Evolutionary conservation across 176 grass and related monocot genomes (phyloP).

Genomic region (Eremochloa ophiuroides): DNA sequence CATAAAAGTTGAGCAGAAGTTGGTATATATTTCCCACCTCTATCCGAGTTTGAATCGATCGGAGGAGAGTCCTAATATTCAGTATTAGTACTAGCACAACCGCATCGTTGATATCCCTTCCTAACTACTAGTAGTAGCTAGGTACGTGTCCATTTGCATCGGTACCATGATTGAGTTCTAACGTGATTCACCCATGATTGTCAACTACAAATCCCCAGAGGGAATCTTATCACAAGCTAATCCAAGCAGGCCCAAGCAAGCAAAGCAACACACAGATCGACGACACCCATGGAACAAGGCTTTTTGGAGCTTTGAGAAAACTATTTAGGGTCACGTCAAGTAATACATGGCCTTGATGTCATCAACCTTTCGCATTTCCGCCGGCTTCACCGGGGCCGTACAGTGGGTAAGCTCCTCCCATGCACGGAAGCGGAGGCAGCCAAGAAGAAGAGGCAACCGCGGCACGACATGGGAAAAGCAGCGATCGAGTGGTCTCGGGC

Average conservation of each 20-base stretch:
- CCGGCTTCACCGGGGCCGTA: not conserved
- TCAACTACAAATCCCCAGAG: not conserved
- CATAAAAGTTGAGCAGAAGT: too few relatives aligned
- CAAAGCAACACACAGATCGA: not conserved
- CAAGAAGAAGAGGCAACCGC: not conserved
- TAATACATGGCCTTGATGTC: not conserved
- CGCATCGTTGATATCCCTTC: too few relatives aligned
- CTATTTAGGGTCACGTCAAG: not conserved
- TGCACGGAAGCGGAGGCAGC: not conserved
- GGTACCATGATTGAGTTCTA: too few relatives aligned
- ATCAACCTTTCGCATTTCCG: not conserved
- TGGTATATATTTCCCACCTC: too few relatives aligned
- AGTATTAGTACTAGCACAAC: too few relatives aligned
- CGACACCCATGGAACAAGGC: not conserved
- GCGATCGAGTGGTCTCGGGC: slow-evolving; percentile 26
- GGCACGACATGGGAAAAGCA: slow-evolving; percentile 2
- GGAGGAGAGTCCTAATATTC: too few relatives aligned
- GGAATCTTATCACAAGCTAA: not conserved
- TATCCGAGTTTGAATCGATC: too few relatives aligned
- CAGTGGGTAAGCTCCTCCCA: not conserved
- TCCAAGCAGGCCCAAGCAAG: not conserved
- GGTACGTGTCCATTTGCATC: too few relatives aligned
- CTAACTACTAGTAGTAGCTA: too few relatives aligned
- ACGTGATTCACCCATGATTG: not conserved
- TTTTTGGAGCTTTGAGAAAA: not conserved